phyloP scores from a whole-genome alignment of 345 rosid genomes.

The Aquilaria yunnanensis region DNA sequence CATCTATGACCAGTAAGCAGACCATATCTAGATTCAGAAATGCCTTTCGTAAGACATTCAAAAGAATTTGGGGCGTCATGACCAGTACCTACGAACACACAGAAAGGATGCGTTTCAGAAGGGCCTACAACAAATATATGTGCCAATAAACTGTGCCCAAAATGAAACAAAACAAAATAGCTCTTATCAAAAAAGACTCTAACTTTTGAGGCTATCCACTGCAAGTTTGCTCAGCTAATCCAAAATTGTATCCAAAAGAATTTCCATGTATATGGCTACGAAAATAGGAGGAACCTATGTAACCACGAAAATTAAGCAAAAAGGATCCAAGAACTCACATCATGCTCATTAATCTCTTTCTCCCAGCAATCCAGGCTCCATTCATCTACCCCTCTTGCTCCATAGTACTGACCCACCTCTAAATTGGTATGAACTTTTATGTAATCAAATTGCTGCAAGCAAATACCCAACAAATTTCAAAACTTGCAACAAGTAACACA shows the following conservation, averaged over 20 bases:
- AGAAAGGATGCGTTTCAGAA: background rate
- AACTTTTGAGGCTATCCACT: background rate
- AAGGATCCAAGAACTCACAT: slow-evolving; percentile 39
- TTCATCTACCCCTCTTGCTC: slow-evolving; percentile 72
- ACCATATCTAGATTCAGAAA: slow-evolving; percentile 55
- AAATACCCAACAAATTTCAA: slow-evolving; percentile 10
- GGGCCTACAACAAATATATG: background rate
- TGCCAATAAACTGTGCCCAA: too few relatives aligned
- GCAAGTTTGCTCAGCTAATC: background rate
- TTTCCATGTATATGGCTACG: background rate
- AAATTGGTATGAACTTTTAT: slow-evolving; percentile 34
- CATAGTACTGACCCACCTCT: slow-evolving; percentile 64
- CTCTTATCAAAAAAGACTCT: background rate
- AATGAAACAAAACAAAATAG: too few relatives aligned
- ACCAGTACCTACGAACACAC: slow-evolving; percentile 56
- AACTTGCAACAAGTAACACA: slow-evolving; percentile 3
- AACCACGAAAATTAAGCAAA: background rate
- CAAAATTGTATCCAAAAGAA: background rate
- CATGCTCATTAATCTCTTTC: slow-evolving; percentile 51
- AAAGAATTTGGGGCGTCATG: slow-evolving; percentile 87
- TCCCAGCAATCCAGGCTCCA: slow-evolving; percentile 63
- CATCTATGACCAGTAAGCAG: slow-evolving; percentile 66
- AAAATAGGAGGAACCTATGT: background rate
- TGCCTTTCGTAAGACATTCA: slow-evolving; percentile 67
- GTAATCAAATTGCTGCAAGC: slow-evolving; percentile 65